Evolutionary conservation across 1,284 basidiomycete genomes (phyloP).

Genomic region (Ceratobasidium sp.): DNA sequence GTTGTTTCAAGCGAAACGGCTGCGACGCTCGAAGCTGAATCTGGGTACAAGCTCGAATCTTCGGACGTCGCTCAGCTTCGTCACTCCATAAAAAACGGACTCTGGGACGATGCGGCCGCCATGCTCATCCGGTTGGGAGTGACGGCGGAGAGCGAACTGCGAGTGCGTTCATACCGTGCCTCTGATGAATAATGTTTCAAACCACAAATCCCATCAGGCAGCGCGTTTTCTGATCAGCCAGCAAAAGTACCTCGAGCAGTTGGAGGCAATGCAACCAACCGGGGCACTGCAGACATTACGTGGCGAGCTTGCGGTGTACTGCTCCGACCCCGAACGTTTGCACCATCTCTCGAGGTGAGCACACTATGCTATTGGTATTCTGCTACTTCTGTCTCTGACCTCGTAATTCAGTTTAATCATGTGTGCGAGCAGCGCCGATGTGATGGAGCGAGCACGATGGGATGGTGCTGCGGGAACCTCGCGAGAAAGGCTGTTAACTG

Average conservation of each 20-base stretch:
- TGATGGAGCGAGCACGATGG: slow-evolving; percentile 87
- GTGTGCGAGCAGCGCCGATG: slow-evolving; percentile 86
- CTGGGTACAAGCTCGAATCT: slow-evolving; percentile 89
- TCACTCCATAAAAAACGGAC: slow-evolving; percentile 82
- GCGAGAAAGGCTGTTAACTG: slow-evolving; percentile 78
- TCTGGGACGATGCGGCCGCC: slow-evolving; percentile 85
- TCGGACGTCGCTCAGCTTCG: slow-evolving; percentile 85
- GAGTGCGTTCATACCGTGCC: slow-evolving; percentile 62
- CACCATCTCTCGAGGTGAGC: slow-evolving; percentile 86
- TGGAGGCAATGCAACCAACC: slow-evolving; percentile 86
- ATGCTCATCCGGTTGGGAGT: slow-evolving; percentile 78
- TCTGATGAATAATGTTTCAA: slow-evolving; percentile 24
- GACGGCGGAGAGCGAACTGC: slow-evolving; percentile 71
- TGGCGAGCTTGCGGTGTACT: slow-evolving; percentile 85
- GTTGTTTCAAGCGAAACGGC: slow-evolving; percentile 75
- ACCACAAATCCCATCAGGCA: slow-evolving; percentile 63
- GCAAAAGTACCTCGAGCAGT: slow-evolving; percentile 96
- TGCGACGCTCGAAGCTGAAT: slow-evolving; percentile 88
- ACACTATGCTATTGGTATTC: background rate
- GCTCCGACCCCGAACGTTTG: slow-evolving; percentile 80
- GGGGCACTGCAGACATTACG: slow-evolving; percentile 88
- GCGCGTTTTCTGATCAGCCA: slow-evolving; percentile 89
- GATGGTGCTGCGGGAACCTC: slow-evolving; percentile 88
- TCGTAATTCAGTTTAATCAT: slow-evolving; percentile 80
- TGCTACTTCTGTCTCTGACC: background rate